These are phyloP conservation scores for Emmonsiellopsis sp. DNA, from an alignment of 2,329 filamentous ascomycete species.

Conservation along the genomic window DNA sequence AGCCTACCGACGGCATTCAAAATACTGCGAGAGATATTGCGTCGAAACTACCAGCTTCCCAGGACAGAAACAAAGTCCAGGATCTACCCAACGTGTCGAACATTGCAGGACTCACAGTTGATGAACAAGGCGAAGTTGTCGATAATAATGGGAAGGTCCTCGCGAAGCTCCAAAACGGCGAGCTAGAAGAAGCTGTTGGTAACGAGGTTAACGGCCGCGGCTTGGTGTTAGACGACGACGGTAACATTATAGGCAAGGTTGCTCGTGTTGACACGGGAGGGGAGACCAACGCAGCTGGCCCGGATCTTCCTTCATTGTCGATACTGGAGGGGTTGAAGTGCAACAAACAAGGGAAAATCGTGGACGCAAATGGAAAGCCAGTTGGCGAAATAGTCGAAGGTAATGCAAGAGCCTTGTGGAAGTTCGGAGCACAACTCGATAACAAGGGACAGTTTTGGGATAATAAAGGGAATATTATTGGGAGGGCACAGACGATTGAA, in stretches of 20 bases:
- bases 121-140: constrained; percentile 32
- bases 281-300: constrained; percentile 16
- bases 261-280: constrained; percentile 30
- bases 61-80: constrained; percentile 23
- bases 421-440: constrained; percentile 35
- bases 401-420: constrained; percentile 51
- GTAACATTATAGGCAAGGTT: constrained; percentile 38
- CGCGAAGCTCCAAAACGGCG: constrained; percentile 20
- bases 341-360: constrained; percentile 36
- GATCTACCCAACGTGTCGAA: constrained; percentile 20
- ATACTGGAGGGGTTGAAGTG: constrained; percentile 31
- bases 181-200: constrained; percentile 19
- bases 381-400: constrained; percentile 52
- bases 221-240: constrained; percentile 39
- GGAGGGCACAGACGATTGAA: constrained; percentile 43
- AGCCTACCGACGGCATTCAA: constrained; percentile 13
- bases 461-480: constrained; percentile 54
- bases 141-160: constrained; percentile 25
- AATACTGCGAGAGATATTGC: constrained; percentile 13
- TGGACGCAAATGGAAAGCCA: constrained; percentile 36
- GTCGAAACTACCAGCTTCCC: constrained; percentile 18
- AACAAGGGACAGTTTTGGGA: constrained; percentile 56
- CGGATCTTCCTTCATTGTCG: constrained; percentile 22
- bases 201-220: constrained; percentile 28
- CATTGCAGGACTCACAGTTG: constrained; percentile 30